Evolutionary conservation across 140 eudicot genomes (phyloP), one percentile per base, ranked within the genome.

Genomic region (Anethum foeniculum): DNA sequence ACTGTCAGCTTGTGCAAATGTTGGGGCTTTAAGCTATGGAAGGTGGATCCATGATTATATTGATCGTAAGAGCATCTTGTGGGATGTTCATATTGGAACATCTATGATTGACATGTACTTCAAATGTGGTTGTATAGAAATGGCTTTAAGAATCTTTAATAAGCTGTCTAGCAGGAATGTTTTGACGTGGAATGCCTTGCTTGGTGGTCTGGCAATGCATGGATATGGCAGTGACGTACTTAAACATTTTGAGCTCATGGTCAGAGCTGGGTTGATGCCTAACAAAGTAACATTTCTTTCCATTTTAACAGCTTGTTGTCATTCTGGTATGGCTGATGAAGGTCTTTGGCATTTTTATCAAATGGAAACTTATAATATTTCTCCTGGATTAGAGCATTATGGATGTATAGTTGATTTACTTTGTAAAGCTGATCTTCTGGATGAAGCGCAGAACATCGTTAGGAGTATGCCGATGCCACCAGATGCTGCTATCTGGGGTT

Each of bases 381-480:
- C 76, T 44, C 76, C 82, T 13, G 71, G 82, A 27, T 65, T 79
- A 43, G 76, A 79, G 49, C 82, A 79, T 64, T 79, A 79, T 65
- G 82, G 82, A 27, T 65, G 82, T 65, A 79, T 79, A 30, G 76
- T 79, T 21, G 76, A 79, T 65, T 54, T 79, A 44, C 76, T 79
- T 41, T 79, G 82, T 30, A 65, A 69, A 76, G 75, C 82, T 79
- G 82, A 65, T 56, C 82, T 79, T 64, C 76, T 79, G 44, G 76
- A 79, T 79, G 82, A 79, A 79, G 82, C 82, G 10, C 82, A 78
- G 60, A 52, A 79, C n/a, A 44, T 79, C 18, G 49, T 64, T 7
- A 79, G 44, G 76, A 79, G 60, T 41, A 79, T 79, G 82, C 82
- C 82, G 46, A 79, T 79, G 82, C 56, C 46, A 79, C 82, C 76